A percentile compares a stretch with the other conserved stretches of the same genome.
These are phyloP conservation scores for Zea luxurians DNA, from an alignment of 176 grass and related monocot genomes.

Conservation along the genomic window DNA sequence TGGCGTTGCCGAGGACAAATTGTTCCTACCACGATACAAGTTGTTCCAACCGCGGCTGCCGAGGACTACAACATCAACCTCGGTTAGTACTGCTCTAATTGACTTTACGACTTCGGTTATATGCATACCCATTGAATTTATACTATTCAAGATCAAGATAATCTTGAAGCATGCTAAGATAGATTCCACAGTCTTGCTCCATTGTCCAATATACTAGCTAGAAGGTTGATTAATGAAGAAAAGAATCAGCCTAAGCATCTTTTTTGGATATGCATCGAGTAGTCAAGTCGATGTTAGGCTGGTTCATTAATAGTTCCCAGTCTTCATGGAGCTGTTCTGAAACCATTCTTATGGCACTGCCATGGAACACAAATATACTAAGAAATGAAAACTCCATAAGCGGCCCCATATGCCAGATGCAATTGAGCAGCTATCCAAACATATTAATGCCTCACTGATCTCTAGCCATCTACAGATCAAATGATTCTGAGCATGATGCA, in stretches of 20 bases:
- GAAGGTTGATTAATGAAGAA: conserved; percentile 70
- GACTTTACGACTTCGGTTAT: too few species aligned
- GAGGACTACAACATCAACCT: too few species aligned
- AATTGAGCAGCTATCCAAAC: too few species aligned
- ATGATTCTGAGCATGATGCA: too few species aligned
- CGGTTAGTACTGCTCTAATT: too few species aligned
- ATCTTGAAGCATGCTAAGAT: conserved; percentile 74
- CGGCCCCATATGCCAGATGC: too few species aligned
- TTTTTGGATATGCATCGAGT: conserved; percentile 70
- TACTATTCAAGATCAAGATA: conserved; percentile 59
- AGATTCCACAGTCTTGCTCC: conserved; percentile 49
- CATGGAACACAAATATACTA: conserved; percentile 41
- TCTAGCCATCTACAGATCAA: too few species aligned
- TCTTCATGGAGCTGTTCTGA: conserved; percentile 67
- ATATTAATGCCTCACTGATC: too few species aligned
- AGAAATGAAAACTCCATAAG: not conserved
- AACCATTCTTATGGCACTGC: conserved; percentile 52
- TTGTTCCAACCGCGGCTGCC: too few species aligned
- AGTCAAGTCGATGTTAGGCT: conserved; percentile 48
- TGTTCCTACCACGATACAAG: too few species aligned
- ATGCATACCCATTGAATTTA: conserved; percentile 65
- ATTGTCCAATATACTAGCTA: conserved; percentile 49
- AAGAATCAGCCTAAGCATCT: conserved; percentile 85
- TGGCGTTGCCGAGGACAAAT: too few species aligned
- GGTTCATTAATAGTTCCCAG: conserved; percentile 62